These are phyloP conservation scores for Coniochaeta hoffmannii DNA, from an alignment of 2,329 filamentous ascomycete genomes.

Conservation along the genomic window DNA sequence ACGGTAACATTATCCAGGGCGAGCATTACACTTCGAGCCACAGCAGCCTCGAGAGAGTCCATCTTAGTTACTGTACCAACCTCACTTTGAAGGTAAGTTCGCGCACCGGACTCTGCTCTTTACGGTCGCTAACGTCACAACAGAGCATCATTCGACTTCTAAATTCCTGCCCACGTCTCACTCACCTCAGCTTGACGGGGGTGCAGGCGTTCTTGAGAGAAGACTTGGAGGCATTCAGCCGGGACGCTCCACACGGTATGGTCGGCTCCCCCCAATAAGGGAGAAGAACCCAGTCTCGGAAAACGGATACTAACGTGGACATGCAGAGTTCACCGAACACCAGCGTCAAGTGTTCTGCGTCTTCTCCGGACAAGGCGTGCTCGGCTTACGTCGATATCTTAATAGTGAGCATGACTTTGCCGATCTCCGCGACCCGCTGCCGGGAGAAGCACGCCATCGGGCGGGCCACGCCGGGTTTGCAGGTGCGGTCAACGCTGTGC, in stretches of 20 bases:
- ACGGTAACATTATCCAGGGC: slow-evolving; percentile 31
- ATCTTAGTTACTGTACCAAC: slow-evolving; percentile 89
- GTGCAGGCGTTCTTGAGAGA: slow-evolving; percentile 84
- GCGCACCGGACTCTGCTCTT: not conserved
- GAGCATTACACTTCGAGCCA: slow-evolving; percentile 47
- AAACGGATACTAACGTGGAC: slow-evolving; percentile 20
- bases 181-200: slow-evolving; percentile 89
- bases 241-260: slow-evolving; percentile 69
- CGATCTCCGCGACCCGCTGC: slow-evolving; percentile 21
- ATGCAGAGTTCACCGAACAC: slow-evolving; percentile 81
- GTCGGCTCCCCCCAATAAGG: no score
- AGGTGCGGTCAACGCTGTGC: not conserved
- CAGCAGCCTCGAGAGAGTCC: slow-evolving; percentile 79
- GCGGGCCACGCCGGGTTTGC: slow-evolving; percentile 1
- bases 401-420: slow-evolving; percentile 48
- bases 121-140: slow-evolving; percentile 18
- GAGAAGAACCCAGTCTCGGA: no score
- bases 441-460: not conserved
- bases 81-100: slow-evolving; percentile 68
- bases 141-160: slow-evolving; percentile 86
- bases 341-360: slow-evolving; percentile 96
- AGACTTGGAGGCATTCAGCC: slow-evolving; percentile 78
- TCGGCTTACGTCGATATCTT: slow-evolving; percentile 68
- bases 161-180: slow-evolving; percentile 85
- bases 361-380: slow-evolving; percentile 83